Evolutionary conservation across 495 filamentous ascomycete genomes (phyloP), one percentile per base, ranked within the genome.

Genomic region (Staphylotrichum tortipilum): DNA sequence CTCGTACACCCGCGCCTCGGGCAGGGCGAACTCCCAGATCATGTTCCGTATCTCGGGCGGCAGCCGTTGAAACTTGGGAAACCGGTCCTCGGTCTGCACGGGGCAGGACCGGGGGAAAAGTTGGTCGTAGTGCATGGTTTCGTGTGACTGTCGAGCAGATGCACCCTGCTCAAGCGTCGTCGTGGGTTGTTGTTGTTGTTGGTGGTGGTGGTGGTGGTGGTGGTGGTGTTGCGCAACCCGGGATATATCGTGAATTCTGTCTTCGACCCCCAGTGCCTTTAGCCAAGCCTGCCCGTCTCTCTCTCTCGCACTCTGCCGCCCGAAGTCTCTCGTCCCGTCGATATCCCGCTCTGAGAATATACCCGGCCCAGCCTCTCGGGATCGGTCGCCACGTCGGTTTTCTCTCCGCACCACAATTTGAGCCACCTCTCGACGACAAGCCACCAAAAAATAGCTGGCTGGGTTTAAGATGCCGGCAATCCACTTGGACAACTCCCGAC

Each of bases 1-100:
- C 48, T 75, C 71, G 56, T 70, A 75, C 9, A 72, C 69, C 40
- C 71, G 70, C 14, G 69, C 34, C 29, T 73, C 69, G 10, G 71
- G 71, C 28, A 75, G 60, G 3, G 71, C 66, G 49, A 66, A 71
- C 43, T 64, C 64, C 71, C 71, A 75, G 53, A 69, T 64, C 53
- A 68, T 68, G 53, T 60, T 60, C 37, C 65, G 63, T 14, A 69
- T 57, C 60, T 69, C 67, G 22, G 57, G 55, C 39, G 67, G 67
- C 7, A 69, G 63, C 41, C 54, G 48, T 24, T 49, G 55, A 47
- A 68, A 68, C 34, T 33, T 60, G 50, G 21, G 39, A 36, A 60
- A 70, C 31, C 19, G 59, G 24, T 47, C 56, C 45, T 44, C 56
- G 48, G 33, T 53, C 48, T 64, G 54, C 47, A 37, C 47, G 41